Conservation (phyloP, 2,329 filamentous ascomycete species). For the Hymenoscyphus occultus region DNA sequence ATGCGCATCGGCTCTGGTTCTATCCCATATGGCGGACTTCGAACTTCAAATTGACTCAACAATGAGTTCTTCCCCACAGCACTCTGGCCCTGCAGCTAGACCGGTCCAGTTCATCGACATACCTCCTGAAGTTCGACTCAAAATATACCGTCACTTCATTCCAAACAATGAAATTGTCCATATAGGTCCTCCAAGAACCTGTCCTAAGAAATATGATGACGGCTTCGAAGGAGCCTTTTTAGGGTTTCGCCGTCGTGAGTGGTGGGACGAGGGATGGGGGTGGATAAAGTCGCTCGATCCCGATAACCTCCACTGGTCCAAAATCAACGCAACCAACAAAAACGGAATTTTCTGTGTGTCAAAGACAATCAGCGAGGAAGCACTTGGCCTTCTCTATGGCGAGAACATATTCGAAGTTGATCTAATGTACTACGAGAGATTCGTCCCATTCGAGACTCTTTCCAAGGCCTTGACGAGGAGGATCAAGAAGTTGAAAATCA, state of each 20-base stretch:
- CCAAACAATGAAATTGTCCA: not conserved
- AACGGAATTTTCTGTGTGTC: slow-evolving; percentile 11
- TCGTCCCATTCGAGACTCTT: not conserved
- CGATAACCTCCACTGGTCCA: not conserved
- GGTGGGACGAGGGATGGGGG: not conserved
- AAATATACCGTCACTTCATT: slow-evolving; percentile 15
- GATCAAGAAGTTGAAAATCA: not conserved
- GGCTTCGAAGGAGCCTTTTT: not conserved
- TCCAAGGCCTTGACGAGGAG: not conserved
- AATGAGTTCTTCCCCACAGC: not conserved
- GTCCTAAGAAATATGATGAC: no score
- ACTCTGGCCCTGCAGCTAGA: not conserved
- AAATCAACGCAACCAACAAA: not conserved
- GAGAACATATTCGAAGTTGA: slow-evolving; percentile 10
- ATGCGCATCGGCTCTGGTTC: not conserved
- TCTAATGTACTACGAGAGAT: not conserved
- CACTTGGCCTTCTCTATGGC: slow-evolving; percentile 11
- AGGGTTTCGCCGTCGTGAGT: not conserved
- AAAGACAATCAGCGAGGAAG: slow-evolving; percentile 13
- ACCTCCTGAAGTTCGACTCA: slow-evolving; percentile 10
- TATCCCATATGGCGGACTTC: not conserved
- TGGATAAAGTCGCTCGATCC: no score
- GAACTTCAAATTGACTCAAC: not conserved
- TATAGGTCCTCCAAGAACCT: not conserved
- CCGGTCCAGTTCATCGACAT: slow-evolving; percentile 6